These are phyloP conservation scores for Berkeleyomyces basicola DNA, from an alignment of 2,329 filamentous ascomycete genomes.

Conservation along the genomic window DNA sequence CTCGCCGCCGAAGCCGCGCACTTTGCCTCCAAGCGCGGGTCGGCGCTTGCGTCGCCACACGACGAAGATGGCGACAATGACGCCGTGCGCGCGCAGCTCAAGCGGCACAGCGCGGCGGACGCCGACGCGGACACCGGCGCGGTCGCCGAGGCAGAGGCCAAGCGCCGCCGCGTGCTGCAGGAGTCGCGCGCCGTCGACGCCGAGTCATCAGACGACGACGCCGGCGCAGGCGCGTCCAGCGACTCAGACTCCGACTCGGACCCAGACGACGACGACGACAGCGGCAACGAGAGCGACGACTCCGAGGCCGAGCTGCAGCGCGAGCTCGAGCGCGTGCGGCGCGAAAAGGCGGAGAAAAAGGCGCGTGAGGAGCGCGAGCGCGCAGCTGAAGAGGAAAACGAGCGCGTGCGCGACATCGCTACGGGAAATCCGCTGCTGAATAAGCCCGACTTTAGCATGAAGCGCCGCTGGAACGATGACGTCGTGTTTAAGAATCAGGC, in stretches of 20 bases:
- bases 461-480: constrained; percentile 92
- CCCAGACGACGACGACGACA: constrained; percentile 26
- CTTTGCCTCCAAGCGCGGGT: constrained; percentile 68
- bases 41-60: constrained; percentile 26
- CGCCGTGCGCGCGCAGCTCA: constrained; percentile 18
- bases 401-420: constrained; percentile 75
- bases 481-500: constrained; percentile 99
- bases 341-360: constrained; percentile 54
- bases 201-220: constrained; percentile 44
- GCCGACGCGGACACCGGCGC: constrained; percentile 33
- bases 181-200: constrained; percentile 81
- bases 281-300: constrained; percentile 46
- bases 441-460: constrained; percentile 74
- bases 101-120: constrained; percentile 19
- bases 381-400: constrained; percentile 65
- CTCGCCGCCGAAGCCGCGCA: constrained; percentile 76
- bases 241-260: constrained; percentile 28
- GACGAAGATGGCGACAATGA: constrained; percentile 36
- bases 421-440: constrained; percentile 86
- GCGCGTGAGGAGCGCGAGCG: constrained; percentile 52
- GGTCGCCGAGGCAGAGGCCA: constrained; percentile 60
- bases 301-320: constrained; percentile 79
- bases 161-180: constrained; percentile 71
- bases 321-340: constrained; percentile 86
- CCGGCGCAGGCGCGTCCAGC: constrained; percentile 21